Evolutionary conservation across 2,329 filamentous ascomycete genomes (phyloP).

Genomic region (Aspergillus sp.): DNA sequence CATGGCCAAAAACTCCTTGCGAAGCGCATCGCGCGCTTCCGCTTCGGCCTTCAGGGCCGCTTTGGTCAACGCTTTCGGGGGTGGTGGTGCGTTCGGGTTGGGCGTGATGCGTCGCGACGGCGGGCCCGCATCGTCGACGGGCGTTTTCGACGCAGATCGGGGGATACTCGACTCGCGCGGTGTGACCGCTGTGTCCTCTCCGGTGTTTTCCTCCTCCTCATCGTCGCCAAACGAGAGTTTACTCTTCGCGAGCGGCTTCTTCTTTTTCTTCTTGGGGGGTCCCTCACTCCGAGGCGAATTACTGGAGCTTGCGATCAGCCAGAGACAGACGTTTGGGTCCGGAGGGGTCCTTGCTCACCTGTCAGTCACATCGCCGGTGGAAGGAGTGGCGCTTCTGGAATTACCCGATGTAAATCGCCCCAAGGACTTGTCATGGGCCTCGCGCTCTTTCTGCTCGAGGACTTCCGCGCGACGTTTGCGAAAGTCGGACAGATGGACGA

Average conservation of each 20-base stretch:
- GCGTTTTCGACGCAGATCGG: slow-evolving; percentile 39
- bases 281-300: slow-evolving; percentile 48
- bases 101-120: slow-evolving; percentile 38
- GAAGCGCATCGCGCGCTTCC: slow-evolving; percentile 68
- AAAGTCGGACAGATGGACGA: slow-evolving; percentile 89
- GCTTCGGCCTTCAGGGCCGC: slow-evolving; percentile 75
- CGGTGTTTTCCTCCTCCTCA: slow-evolving; percentile 58
- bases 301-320: slow-evolving; percentile 59
- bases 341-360: slow-evolving; percentile 51
- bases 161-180: slow-evolving; percentile 39
- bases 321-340: slow-evolving; percentile 5
- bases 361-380: slow-evolving; percentile 48
- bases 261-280: slow-evolving; percentile 56
- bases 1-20: slow-evolving; percentile 76
- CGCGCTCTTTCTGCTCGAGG: slow-evolving; percentile 84
- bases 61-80: slow-evolving; percentile 76
- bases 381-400: slow-evolving; percentile 54
- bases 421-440: slow-evolving; percentile 65
- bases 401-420: slow-evolving; percentile 42
- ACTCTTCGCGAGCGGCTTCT: slow-evolving; percentile 57
- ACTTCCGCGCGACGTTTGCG: slow-evolving; percentile 93
- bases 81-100: slow-evolving; percentile 46
- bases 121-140: slow-evolving; percentile 30
- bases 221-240: slow-evolving; percentile 65
- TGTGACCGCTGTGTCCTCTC: slow-evolving; percentile 37